Evolutionary conservation across 73 alveolate species (phyloP).

Genomic region (Tetrahymena malaccensis): DNA sequence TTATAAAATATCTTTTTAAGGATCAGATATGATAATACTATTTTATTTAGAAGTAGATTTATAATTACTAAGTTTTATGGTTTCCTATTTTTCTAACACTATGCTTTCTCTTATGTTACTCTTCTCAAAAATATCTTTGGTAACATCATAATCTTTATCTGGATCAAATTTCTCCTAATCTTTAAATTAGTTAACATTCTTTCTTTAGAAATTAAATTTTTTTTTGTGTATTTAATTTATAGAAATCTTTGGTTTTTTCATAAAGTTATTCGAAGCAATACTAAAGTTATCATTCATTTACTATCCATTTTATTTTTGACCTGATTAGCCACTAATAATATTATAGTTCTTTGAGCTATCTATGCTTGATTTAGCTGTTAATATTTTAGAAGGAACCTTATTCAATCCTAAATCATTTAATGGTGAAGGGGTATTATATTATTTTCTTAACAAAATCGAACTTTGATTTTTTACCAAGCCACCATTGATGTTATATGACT

Average conservation of each 20-base stretch:
- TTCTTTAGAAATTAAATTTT: not conserved
- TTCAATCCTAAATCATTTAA: not conserved
- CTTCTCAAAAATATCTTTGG: not conserved
- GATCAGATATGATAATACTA: not conserved
- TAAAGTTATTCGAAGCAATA: not conserved
- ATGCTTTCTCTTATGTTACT: not conserved
- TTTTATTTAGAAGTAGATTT: not conserved
- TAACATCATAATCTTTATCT: not conserved
- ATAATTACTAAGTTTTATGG: not conserved
- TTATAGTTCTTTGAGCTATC: not conserved
- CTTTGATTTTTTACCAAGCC: not conserved
- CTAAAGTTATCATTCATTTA: not conserved
- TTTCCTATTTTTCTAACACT: not conserved
- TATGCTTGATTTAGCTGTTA: not conserved
- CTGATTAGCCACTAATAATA: not conserved
- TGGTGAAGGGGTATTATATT: not conserved
- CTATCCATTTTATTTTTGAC: not conserved
- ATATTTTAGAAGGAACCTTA: not conserved
- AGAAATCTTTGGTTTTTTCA: not conserved
- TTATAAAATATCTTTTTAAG: not conserved
- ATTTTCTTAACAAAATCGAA: not conserved
- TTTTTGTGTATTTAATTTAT: not conserved
- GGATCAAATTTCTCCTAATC: not conserved
- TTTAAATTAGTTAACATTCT: not conserved
- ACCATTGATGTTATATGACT: not conserved